Percentiles rank a stretch among this genome's conserved stretches.
Conservation (phyloP, 495 filamentous ascomycete species). For the Hypoxylon fuscum region DNA sequence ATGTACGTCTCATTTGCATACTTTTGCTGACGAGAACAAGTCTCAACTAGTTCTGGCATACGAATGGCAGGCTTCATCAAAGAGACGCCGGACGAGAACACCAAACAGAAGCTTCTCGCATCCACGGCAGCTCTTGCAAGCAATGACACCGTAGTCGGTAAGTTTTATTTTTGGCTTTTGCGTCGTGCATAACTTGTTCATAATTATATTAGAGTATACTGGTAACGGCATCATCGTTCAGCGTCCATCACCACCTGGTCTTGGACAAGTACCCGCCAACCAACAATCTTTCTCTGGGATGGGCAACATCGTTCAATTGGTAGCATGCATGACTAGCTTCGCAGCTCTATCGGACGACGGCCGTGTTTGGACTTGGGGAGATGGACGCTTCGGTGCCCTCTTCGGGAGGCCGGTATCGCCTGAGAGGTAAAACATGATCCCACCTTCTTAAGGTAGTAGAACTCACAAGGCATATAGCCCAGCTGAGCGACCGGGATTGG, state of each 20-base stretch:
- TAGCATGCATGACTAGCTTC: slow-evolving; percentile 62
- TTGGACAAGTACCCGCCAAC: slow-evolving; percentile 2
- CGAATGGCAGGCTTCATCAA: slow-evolving; percentile 36
- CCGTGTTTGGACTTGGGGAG: slow-evolving; percentile 68
- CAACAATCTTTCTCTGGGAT: slow-evolving; percentile 33
- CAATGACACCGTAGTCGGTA: slow-evolving; percentile 45
- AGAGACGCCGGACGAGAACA: slow-evolving; percentile 6
- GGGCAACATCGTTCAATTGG: slow-evolving; percentile 51
- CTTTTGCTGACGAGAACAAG: slow-evolving; percentile 33
- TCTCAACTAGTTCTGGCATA: slow-evolving; percentile 39
- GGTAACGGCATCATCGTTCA: slow-evolving; percentile 32
- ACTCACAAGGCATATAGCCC: slow-evolving; percentile 44
- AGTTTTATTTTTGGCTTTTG: not conserved
- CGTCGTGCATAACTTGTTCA: slow-evolving; percentile 2
- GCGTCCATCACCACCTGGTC: slow-evolving; percentile 37
- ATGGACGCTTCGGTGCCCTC: slow-evolving; percentile 60
- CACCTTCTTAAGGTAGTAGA: not conserved
- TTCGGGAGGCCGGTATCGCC: slow-evolving; percentile 54
- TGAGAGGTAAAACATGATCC: slow-evolving; percentile 40
- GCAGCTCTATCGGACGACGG: slow-evolving; percentile 57
- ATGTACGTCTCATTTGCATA: not conserved
- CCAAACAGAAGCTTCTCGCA: slow-evolving; percentile 29
- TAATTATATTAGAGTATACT: slow-evolving; percentile 36
- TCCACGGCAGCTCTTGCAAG: slow-evolving; percentile 42
- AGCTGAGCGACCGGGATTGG: slow-evolving; percentile 51